Conservation (phyloP, 306 rosid species). For the Inga oerstediana region DNA sequence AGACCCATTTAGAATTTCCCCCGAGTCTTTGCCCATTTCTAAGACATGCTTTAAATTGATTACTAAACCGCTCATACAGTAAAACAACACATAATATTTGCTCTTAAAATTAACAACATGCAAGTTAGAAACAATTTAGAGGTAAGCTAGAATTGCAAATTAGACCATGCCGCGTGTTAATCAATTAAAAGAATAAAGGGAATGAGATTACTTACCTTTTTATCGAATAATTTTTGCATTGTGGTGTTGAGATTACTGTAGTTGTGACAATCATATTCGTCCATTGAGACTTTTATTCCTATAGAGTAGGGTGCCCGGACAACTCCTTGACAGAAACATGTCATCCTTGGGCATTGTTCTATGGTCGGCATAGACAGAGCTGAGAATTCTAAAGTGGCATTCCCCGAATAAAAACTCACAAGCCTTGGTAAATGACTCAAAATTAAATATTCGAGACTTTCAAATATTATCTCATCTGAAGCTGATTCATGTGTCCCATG, state of each 20-base stretch:
- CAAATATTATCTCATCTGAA: background rate
- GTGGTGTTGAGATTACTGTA: background rate
- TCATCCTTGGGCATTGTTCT: background rate
- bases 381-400: background rate
- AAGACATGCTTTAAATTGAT: too few relatives aligned
- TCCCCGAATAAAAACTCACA: background rate
- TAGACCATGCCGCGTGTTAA: too few relatives aligned
- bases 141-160: too few relatives aligned
- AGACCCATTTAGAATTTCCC: too few relatives aligned
- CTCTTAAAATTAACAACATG: too few relatives aligned
- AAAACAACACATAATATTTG: too few relatives aligned
- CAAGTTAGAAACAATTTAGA: too few relatives aligned
- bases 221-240: background rate
- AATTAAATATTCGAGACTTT: background rate
- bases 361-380: background rate
- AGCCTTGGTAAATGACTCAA: background rate
- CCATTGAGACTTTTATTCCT: background rate
- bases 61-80: too few relatives aligned
- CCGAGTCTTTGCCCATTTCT: too few relatives aligned
- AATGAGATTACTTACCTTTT: background rate
- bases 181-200: too few relatives aligned
- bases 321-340: background rate
- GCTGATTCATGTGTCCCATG: slow-evolving; percentile 2
- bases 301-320: background rate
- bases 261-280: background rate